These are phyloP conservation scores for Crucibulum laeve DNA, from an alignment of 768 basidiomycete species.

Conservation along the genomic window DNA sequence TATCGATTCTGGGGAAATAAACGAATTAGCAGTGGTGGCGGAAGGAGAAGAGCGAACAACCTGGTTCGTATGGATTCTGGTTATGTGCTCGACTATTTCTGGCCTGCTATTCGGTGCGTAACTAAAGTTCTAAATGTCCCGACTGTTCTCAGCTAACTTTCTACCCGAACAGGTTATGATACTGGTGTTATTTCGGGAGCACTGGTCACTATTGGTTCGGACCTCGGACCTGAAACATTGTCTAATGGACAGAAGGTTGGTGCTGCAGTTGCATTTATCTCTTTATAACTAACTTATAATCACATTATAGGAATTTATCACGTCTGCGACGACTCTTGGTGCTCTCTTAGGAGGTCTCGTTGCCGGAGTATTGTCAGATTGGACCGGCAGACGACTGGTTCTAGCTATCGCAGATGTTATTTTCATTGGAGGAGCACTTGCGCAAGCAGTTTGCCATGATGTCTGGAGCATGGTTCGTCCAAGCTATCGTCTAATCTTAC, in stretches of 20 bases:
- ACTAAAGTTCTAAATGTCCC: neutral
- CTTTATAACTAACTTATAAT: neutral
- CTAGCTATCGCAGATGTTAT: conserved; percentile 65
- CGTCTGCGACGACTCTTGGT: conserved; percentile 73
- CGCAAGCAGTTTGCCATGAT: conserved; percentile 64
- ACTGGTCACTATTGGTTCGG: conserved; percentile 66
- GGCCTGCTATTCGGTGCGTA: conserved; percentile 69
- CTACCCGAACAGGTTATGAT: conserved; percentile 55
- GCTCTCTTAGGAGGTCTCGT: conserved; percentile 72
- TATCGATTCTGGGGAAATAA: conserved; percentile 47
- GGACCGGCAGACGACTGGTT: conserved; percentile 62
- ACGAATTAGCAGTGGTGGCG: conserved; percentile 53
- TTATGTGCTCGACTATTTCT: conserved; percentile 69
- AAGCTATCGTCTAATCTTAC: neutral
- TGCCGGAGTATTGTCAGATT: conserved; percentile 68
- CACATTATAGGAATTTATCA: conserved; percentile 64
- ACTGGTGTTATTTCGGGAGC: conserved; percentile 80
- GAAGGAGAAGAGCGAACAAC: conserved; percentile 67
- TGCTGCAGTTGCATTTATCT: neutral
- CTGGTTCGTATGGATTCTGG: conserved; percentile 76
- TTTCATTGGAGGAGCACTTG: conserved; percentile 72
- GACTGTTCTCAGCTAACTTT: neutral
- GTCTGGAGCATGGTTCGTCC: conserved; percentile 63
- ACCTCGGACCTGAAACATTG: conserved; percentile 54
- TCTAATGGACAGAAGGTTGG: conserved; percentile 63